Base-by-base conservation (phyloP, 2,329 filamentous ascomycete genomes). In the Arthrinium puccinioides region DNA sequence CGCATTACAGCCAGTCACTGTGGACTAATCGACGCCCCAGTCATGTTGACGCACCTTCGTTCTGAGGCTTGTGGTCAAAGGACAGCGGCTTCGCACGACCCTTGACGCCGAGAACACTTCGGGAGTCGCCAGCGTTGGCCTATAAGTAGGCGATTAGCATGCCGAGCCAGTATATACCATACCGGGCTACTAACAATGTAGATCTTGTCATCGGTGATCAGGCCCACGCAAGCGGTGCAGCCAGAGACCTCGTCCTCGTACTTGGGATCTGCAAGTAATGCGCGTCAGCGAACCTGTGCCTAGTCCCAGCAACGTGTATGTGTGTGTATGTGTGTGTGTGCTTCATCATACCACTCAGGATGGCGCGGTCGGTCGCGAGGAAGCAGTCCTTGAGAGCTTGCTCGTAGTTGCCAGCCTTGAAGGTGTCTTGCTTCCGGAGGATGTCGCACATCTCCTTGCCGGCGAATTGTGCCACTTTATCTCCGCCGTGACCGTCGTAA, bases 11-110 rank as follows among this genome's bases (percentile, higher is more conserved):
- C 11, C n/a, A 25, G 4, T 5, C 16, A 15, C 16, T 9, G 15
- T n/a, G 11, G 23, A n/a, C n/a, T n/a, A n/a, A n/a, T n/a, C n/a
- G 8, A 21, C 21, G 21, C 9, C n/a, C 24, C 24, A 31, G n/a
- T n/a, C n/a, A n/a, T n/a, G n/a, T n/a, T n/a, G 24, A 41, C 70
- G 40, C 59, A 94, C 88, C 87, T 76, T 98, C 92, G 52, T 97
- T 96, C 62, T 96, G 89, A 28, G 92, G 92, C 69, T 98, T 98
- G 73, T 98, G 92, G 62, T 98, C 92, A 59, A 94, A 94, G n/a
- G 92, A 98, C 43, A 98, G 74, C 36, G 92, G 92, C 70, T 97
- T 98, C 50, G 92, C 92, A 54, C 92, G 79, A 48, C 92, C 92
- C 70, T 97, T 98, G 56, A 98, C 87, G 53, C 92, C 92, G 48